Evolutionary conservation across 164 flowering plant genomes (phyloP), one percentile per base, ranked within the genome.

Genomic region (Akebia trifoliata): DNA sequence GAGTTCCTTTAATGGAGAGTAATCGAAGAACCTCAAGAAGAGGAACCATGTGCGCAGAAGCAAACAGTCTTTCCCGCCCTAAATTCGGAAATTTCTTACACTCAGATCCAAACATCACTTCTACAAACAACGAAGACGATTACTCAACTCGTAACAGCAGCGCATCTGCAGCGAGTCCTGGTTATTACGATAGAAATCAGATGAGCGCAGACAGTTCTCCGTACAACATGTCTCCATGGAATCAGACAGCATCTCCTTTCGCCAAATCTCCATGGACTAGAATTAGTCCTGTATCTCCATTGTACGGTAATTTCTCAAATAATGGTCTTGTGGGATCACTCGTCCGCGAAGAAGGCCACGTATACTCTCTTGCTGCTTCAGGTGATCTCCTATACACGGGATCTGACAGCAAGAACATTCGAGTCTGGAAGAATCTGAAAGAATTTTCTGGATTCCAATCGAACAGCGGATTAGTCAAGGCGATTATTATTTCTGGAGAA

Each of bases 401-500:
- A n/a, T 90, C 97, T 1, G 95, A 90, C 49, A 87, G 97, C 76
- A 90, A 90, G 74, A 90, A 90, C 72, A 87, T 90, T 53, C 87
- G 95, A 6, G 90, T 87, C 0, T 90, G 97, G 95, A 85, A 81
- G 64, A 72, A 80, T 60, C 67, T 78, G 48, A 67, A 87, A 44
- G 95, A 90, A 47, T 85, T 60, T 52, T 38, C 81, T 0, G 92
- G 80, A 0, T 90, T 90, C 67, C 87, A 87, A 68, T 81, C 93
- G 1, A 82, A 65, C 67, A 87, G 95, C 14, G 97, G 95, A 0
- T 58, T 90, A 22, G 95, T 90, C 0, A 87, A 90, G 55, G 91
- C 93, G 5, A 90, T 90, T 14, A 67, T 90, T 0, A 71, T 87
- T 14, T 67, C 87, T 4, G 84, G 84, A 0, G 79, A 79, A 6